Conservation (phyloP, 140 eudicot genomes). For the Artemisia princeps region DNA sequence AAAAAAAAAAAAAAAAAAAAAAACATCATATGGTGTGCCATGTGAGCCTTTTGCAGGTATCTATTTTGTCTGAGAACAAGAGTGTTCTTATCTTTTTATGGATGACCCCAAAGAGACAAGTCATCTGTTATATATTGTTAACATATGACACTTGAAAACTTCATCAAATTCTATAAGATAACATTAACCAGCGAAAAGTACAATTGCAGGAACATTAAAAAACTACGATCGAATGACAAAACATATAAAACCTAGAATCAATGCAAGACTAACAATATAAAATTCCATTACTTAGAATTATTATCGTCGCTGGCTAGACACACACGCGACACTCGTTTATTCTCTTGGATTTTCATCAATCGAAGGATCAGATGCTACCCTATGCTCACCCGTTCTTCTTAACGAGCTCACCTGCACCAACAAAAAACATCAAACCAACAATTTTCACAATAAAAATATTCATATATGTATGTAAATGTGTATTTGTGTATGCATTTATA, state of each 20-base stretch:
- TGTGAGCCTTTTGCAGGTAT: too few relatives aligned
- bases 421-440: constrained; percentile 14
- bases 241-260: constrained; percentile 28
- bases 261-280: constrained; percentile 23
- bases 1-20: too few relatives aligned
- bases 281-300: constrained; percentile 8
- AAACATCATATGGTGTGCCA: too few relatives aligned
- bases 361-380: constrained; percentile 5
- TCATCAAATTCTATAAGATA: constrained; percentile 19
- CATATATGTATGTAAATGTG: not conserved
- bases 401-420: constrained; percentile 32
- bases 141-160: not conserved
- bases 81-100: too few relatives aligned
- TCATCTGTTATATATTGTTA: not conserved
- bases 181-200: constrained; percentile 21
- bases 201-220: constrained; percentile 22
- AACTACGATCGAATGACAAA: constrained; percentile 22
- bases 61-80: too few relatives aligned
- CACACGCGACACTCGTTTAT: constrained; percentile 21
- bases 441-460: not conserved
- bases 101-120: too few relatives aligned
- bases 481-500: not conserved
- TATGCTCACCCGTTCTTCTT: constrained; percentile 26
- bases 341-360: constrained; percentile 22
- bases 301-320: not conserved